Base-by-base conservation (phyloP, 495 filamentous ascomycete genomes). In the Penicillium manginii region DNA sequence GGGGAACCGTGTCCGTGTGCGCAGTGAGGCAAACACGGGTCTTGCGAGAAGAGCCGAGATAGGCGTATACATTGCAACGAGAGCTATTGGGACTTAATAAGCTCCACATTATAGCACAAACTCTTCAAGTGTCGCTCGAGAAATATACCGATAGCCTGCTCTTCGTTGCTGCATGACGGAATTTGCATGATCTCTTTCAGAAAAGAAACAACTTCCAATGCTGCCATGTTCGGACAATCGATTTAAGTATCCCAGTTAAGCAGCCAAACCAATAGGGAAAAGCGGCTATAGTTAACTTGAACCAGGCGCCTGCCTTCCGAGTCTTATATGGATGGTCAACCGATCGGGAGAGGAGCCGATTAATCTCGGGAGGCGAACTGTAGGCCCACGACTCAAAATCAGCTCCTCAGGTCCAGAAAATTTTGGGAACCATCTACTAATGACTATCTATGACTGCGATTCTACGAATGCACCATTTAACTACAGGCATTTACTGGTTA, bases 1-100 rank as follows among this genome's bases (percentile, higher is more conserved):
- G 80, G 78, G 82, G 82, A 26, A 87, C 73, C 15, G 77, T 81
- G 43, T 88, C 84, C 50, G 91, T 81, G 61, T 93, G 90, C 43
- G 82, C 84, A 5, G 85, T 81, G 0, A 93, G 72, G 29, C 93
- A 83, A 0, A 86, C 77, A 22, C 58, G 42, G 32, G 61, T 58
- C 11, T 61, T 50, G 6, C 58, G 59, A 29, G 50, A 37, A 22
- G 54, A 50, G 2, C 65, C 60, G 10, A 63, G 50, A 55, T 65
- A 70, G 33, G 65, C 67, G 39, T 67, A 65, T 47, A 70, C 46
- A 50, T 70, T 70, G 35, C 21, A 45, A 15, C 31, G 47, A 40
- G 8, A 19, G 42, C 47, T 50, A 40, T 52, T 15, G 4, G 50
- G 50, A n/a, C 18, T 40, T 21, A 52, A 52, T 40, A 19, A 31